Evolutionary conservation across 148 eudicot genomes (phyloP).

Genomic region (Chenopodium quinoa): DNA sequence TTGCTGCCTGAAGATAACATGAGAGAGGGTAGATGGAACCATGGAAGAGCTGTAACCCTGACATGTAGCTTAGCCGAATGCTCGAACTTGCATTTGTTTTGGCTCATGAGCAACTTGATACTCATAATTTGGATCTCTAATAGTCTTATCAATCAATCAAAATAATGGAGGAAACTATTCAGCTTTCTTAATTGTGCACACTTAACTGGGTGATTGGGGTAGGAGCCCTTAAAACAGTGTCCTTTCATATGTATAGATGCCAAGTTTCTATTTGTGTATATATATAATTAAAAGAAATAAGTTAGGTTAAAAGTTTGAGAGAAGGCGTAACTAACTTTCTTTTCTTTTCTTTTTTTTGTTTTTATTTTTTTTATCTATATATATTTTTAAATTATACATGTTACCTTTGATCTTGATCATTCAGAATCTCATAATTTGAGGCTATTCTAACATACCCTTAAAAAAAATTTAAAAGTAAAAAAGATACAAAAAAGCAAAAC

Average conservation of each 20-base stretch:
- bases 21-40: neutral
- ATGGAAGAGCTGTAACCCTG: neutral
- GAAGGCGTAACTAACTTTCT: no score
- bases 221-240: neutral
- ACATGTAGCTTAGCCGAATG: neutral
- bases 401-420: no score
- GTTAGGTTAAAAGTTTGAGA: no score
- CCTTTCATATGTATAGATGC: neutral
- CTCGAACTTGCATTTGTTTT: neutral
- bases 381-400: no score
- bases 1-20: neutral
- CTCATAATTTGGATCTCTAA: neutral
- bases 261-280: neutral
- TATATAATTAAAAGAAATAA: no score
- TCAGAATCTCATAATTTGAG: no score
- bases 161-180: neutral
- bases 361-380: no score
- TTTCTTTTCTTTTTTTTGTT: no score
- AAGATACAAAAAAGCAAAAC: neutral
- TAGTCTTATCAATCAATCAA: neutral
- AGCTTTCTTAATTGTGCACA: neutral
- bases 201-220: neutral
- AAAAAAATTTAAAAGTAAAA: neutral
- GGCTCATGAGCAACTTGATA: neutral
- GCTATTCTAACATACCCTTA: no score